Conservation (phyloP, 805 yeast species). For the Torulaspora gathmanii region DNA sequence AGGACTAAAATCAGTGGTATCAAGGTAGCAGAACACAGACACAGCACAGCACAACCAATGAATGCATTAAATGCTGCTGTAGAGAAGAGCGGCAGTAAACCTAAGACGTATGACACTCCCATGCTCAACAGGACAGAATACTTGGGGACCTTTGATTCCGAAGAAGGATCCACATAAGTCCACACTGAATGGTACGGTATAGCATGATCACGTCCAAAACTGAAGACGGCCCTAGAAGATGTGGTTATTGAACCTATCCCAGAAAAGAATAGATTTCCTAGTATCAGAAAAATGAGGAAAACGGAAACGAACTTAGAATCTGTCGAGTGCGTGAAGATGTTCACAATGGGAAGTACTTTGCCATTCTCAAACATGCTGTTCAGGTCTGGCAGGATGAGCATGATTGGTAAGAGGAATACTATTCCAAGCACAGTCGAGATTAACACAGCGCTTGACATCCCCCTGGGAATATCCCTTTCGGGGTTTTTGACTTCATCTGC, state of each 20-base stretch:
- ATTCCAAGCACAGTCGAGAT: slow-evolving; percentile 66
- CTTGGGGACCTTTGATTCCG: slow-evolving; percentile 58
- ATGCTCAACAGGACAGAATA: slow-evolving; percentile 65
- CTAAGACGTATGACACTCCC: slow-evolving; percentile 54
- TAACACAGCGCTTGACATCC: slow-evolving; percentile 60
- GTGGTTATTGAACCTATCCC: slow-evolving; percentile 78
- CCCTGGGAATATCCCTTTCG: slow-evolving; percentile 68
- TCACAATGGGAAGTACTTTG: slow-evolving; percentile 72
- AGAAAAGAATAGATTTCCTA: slow-evolving; percentile 69
- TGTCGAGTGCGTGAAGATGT: slow-evolving; percentile 67
- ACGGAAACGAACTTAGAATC: slow-evolving; percentile 65
- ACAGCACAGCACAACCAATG: slow-evolving; percentile 75
- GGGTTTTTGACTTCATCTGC: slow-evolving; percentile 78
- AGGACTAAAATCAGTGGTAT: slow-evolving; percentile 66
- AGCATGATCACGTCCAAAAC: slow-evolving; percentile 80
- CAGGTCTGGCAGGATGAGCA: slow-evolving; percentile 67
- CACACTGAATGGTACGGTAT: slow-evolving; percentile 61
- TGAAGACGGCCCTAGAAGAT: slow-evolving; percentile 75
- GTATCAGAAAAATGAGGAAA: slow-evolving; percentile 57
- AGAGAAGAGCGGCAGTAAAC: slow-evolving; percentile 62
- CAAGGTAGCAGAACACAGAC: slow-evolving; percentile 69
- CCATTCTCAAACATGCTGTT: slow-evolving; percentile 50
- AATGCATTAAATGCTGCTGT: slow-evolving; percentile 77
- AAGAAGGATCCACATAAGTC: slow-evolving; percentile 57
- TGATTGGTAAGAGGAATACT: slow-evolving; percentile 64